Base-by-base conservation (phyloP, 1,284 basidiomycete species). In the Takashimella tepidaria region DNA sequence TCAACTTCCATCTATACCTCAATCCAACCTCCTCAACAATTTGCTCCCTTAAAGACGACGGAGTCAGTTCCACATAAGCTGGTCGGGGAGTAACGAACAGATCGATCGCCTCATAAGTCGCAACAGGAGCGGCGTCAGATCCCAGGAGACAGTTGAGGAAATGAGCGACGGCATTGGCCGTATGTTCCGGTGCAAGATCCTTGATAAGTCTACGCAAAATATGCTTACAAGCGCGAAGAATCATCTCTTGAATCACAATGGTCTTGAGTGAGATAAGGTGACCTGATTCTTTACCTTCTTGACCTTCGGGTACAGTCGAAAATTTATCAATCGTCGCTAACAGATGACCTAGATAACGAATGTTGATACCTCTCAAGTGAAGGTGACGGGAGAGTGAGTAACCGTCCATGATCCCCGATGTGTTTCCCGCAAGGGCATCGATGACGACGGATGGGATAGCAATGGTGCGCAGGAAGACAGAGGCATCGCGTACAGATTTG, bases 131-230 rank as follows among this genome's bases (percentile, higher is more conserved):
- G 16, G 77, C 47, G 64, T 79, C 76, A 8, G 73, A 61, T 47
- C 81, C 80, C n/a, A 82, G 63, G 4, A 83, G 73, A 60, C 80
- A 82, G 74, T 82, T 82, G 69, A 81, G 74, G 76, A 82, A 81
- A 72, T 83, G 81, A 13, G 81, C 77, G 51, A 80, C 65, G 50
- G 76, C 71, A 50, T 56, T 63, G 3, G 76, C 67, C 46, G 72
- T 66, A 55, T 78, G 76, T 59, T 76, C 74, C 19, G 73, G 63
- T 13, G 67, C 63, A 26, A 75, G 68, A 26, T 64, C 68, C 45
- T 66, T 61, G 27, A 80, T 60, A 45, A 79, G 68, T 6, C 63
- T 52, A 49, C 79, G 78, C 21, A 83, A 72, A 49, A 79, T 65
- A 63, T 80, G 80, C 73, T 82, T 82, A 64, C 74, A 68, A 16